Base-by-base conservation (phyloP, 176 grass and related monocot species). In the Triticum dicoccoides region DNA sequence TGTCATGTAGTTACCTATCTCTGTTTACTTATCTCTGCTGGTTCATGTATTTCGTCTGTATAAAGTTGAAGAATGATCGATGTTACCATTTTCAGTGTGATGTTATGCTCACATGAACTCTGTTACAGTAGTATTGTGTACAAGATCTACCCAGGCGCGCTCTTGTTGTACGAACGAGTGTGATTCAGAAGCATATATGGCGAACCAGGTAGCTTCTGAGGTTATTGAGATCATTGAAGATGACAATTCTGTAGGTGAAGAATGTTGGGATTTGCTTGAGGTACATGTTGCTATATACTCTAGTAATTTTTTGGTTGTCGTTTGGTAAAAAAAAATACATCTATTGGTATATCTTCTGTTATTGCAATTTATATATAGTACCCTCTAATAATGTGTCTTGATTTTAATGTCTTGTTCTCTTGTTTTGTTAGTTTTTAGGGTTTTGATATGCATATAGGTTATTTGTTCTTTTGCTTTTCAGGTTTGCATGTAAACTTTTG, bases 141-240 rank as follows among this genome's bases (percentile, higher is more conserved):
- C 51, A 54, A 54, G 15, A 54, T 52, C 51, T 54, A 54, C 51
- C 51, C 49, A 52, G 49, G 49, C 13, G 14, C 14, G 14, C 49
- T 52, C 14, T 52, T 52, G 5, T 54, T 18, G 51, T 54, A 18
- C 5, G 51, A 6, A 17, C 14, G 51, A 54, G 14, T 54, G 51
- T 54, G 51, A 52, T 54, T 29, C 65, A 80, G 85, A 24, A 72
- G 51, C 38, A 9, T 27, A 54, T 71, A 30, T 74, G 42, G 23
- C 35, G 21, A 56, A 30, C 79, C 80, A 67, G 17, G 5, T 83
- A 30, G 47, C 65, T 45, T 69, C 9, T 11, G 41, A 77, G 38
- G 41, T 76, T 17, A 30, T 54, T 62, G 68, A 62, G 76, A 87
- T 84, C 15, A 45, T 61, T 52, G 76, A 37, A 62, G 56, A 30